Conservation (phyloP, 1,284 basidiomycete species). For the Ceratobasidium sp. region DNA sequence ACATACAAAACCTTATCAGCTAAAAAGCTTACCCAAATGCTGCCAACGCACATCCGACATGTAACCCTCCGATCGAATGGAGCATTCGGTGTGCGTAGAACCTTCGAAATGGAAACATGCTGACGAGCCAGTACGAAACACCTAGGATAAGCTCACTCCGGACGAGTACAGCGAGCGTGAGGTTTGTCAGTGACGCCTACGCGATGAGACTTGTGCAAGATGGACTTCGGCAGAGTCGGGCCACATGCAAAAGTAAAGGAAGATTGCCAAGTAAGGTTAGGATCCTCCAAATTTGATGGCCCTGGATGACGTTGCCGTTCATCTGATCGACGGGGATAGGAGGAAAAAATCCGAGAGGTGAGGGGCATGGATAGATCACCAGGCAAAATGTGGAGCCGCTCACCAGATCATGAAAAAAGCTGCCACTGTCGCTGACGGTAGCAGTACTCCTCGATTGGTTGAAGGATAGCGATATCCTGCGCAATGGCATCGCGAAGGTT, state of each 20-base stretch:
- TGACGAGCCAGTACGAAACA: slow-evolving; percentile 24
- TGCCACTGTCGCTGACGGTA: slow-evolving; percentile 29
- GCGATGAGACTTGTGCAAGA: slow-evolving; percentile 20
- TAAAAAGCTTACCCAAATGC: slow-evolving; percentile 40
- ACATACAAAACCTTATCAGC: neutral
- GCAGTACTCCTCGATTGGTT: slow-evolving; percentile 32
- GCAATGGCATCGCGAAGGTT: slow-evolving; percentile 5
- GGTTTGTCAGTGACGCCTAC: slow-evolving; percentile 24
- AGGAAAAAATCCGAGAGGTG: neutral
- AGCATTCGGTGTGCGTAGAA: slow-evolving; percentile 40
- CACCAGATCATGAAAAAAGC: slow-evolving; percentile 41
- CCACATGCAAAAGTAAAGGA: slow-evolving; percentile 9
- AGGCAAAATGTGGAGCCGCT: neutral
- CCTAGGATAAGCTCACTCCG: slow-evolving; percentile 32
- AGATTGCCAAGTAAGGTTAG: slow-evolving; percentile 11
- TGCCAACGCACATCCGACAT: slow-evolving; percentile 42
- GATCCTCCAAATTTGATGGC: slow-evolving; percentile 42
- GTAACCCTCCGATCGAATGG: slow-evolving; percentile 36
- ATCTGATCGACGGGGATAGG: slow-evolving; percentile 3
- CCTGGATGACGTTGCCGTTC: slow-evolving; percentile 4
- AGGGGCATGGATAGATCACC: neutral
- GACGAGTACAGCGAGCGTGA: slow-evolving; percentile 25
- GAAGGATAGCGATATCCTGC: slow-evolving; percentile 25
- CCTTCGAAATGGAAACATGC: slow-evolving; percentile 25
- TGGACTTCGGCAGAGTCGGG: neutral